phyloP scores from a whole-genome alignment of 2,329 filamentous ascomycete genomes.

The Clonostachys byssicola region DNA sequence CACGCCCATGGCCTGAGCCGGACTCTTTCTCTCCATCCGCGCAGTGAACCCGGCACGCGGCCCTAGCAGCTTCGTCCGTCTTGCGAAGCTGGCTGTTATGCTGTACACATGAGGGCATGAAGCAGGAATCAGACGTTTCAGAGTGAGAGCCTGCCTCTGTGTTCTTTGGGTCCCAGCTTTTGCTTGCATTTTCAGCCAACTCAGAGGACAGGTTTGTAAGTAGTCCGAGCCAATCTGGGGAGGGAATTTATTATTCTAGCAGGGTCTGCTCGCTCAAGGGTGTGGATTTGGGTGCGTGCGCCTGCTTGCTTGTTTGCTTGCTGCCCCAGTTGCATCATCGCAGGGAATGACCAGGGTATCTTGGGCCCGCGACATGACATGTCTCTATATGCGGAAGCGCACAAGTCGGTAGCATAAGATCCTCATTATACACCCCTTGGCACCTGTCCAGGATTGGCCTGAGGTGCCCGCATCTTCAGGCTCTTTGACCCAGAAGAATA shows the following conservation, averaged over 20 bases:
- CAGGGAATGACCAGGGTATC: background rate
- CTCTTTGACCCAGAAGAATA: too few relatives aligned
- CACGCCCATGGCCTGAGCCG: too few relatives aligned
- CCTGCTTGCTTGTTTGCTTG: background rate
- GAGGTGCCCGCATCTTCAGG: too few relatives aligned
- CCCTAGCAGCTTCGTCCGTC: too few relatives aligned
- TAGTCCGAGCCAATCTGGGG: too few relatives aligned
- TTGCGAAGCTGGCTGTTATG: too few relatives aligned
- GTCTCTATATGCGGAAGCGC: slow-evolving; percentile 2
- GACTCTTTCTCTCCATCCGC: too few relatives aligned
- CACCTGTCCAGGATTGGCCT: background rate
- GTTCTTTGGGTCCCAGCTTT: background rate
- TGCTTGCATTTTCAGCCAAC: too few relatives aligned
- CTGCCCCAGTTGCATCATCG: slow-evolving; percentile 5
- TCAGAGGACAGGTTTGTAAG: too few relatives aligned
- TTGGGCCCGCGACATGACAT: background rate
- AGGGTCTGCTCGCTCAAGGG: background rate
- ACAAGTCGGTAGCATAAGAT: background rate
- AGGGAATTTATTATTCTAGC: background rate
- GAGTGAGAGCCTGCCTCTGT: background rate
- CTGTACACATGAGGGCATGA: too few relatives aligned
- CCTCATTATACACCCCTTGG: slow-evolving; percentile 1
- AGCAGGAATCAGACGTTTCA: too few relatives aligned
- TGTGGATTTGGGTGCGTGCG: background rate
- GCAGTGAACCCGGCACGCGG: too few relatives aligned